Evolutionary conservation across 495 filamentous ascomycete genomes (phyloP).

Genomic region (Xylaria telfairii): DNA sequence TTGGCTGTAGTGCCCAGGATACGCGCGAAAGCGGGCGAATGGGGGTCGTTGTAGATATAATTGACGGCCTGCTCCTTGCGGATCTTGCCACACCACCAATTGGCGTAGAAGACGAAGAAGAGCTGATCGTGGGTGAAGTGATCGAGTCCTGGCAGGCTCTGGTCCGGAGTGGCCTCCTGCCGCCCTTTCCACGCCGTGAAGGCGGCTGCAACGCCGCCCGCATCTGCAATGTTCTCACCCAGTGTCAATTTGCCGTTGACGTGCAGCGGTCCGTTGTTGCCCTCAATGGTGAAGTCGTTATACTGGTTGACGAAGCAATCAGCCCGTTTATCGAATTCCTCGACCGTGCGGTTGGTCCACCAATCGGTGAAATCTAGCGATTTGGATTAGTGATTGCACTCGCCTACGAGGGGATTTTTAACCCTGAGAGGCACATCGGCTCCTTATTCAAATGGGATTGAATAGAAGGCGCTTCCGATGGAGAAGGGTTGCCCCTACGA

Average conservation of each 20-base stretch:
- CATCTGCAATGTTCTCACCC: constrained; percentile 80
- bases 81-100: constrained; percentile 72
- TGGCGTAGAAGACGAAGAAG: constrained; percentile 72
- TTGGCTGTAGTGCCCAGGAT: constrained; percentile 71
- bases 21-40: constrained; percentile 66
- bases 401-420: too few species aligned
- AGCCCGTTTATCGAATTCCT: constrained; percentile 66
- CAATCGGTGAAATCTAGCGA: constrained; percentile 64
- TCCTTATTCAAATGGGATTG: background rate
- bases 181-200: constrained; percentile 72
- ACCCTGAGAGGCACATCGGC: background rate
- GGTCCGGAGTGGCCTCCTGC: constrained; percentile 54
- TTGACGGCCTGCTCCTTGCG: constrained; percentile 62
- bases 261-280: constrained; percentile 61
- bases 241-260: constrained; percentile 73
- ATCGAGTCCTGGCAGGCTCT: constrained; percentile 67
- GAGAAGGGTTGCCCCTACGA: background rate
- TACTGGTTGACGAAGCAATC: constrained; percentile 78
- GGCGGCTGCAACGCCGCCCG: constrained; percentile 69
- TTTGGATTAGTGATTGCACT: constrained; percentile 1
- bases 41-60: constrained; percentile 66
- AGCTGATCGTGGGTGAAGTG: constrained; percentile 73
- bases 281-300: constrained; percentile 64
- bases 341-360: constrained; percentile 71
- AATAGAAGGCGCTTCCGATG: background rate